Evolutionary conservation across 768 basidiomycete genomes (phyloP), one percentile per base, ranked within the genome.

Genomic region (Lentinus brumalis): DNA sequence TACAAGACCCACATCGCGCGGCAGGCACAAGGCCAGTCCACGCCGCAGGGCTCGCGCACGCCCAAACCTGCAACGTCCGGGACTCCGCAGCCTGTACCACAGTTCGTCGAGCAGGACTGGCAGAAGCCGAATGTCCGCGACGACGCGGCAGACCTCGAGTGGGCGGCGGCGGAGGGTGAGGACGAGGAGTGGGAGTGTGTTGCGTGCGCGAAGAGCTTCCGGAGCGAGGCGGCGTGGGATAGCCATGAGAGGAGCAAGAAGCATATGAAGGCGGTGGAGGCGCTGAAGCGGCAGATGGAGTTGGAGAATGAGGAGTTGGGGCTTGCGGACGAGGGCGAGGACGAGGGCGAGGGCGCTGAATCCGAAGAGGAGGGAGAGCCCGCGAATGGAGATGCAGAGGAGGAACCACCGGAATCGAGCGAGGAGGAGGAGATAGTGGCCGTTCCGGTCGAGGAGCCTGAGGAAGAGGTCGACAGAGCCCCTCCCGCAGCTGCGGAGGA

Each of bases 191-290:
- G 90, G 88, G 95, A 96, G 71, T 99, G 97, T 69, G 88, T 98
- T n/a, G 96, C 88, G 8, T 99, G 97, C 68, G 80, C 83, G 31
- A 98, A 97, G 77, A 81, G 83, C 0, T 98, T 98, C 71, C 78
- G 88, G 69, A 94, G 89, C 64, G 95, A 98, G 67, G 92, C 93
- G 0, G 92, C 94, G 5, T 99, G 96, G 96, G 81, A 88, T 66
- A 98, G 94, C 72, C 97, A 98, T 64, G 97, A 98, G 73, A 81
- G 95, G 65, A 97, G 95, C 73, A 91, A 91, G 75, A 97, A 94
- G 74, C 97, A 99, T 69, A 71, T 91, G 71, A 92, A 89, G 73
- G 92, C 94, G 63, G 86, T 98, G 12, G 92, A 92, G 69, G 79
- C 78, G 64, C 70, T 99, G 60, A 86, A 84, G 72, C 79, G 79